Base-by-base conservation (phyloP, 2,329 filamentous ascomycete species). In the Aureobasidium sp. region DNA sequence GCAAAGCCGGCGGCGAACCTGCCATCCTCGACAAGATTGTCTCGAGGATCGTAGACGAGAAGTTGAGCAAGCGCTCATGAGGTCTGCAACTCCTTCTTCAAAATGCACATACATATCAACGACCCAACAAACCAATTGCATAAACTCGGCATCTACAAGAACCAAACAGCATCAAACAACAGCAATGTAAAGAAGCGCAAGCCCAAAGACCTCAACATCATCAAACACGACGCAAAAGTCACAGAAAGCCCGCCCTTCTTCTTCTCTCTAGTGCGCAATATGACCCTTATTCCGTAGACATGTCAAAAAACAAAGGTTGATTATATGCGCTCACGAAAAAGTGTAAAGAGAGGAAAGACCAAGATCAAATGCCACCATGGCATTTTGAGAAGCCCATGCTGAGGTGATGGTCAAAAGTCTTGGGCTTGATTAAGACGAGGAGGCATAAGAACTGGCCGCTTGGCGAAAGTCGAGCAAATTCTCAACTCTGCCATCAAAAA, bases 11-110 rank as follows among this genome's bases (percentile, higher is more conserved):
- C 17, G 80, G 81, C 36, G 78, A 79, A 36, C 76, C 78, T 62
- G 78, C 66, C 68, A 82, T 71, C 75, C 65, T 81, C 66, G 78
- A 80, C 70, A 81, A 79, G 71, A 79, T 82, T 75, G 76, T 82
- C 27, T 81, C 86, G 70, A 85, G 84, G 68, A 81, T 95, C 65
- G 86, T 96, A 15, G 88, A 91, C 39, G 85, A 88, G 74, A 86
- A 82, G 71, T 73, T 89, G 71, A 78, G 79, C 31, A 63, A 63
- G 41, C 63, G 9, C 29, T 29, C 29, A 29, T 29, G 29, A 29
- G 29, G 7, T 8, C 29, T 8, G 29, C 29, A 6, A 29, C 29
- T 29, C 29, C 7, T 29, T 29, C 29, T 29, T 29, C 29, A 29
- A 29, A 29, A 29, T 29, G 29, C 29, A 29, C 29, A 29, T 29